Base-by-base conservation (phyloP, 805 yeast species). In the Helenozyma baotianmanensis region DNA sequence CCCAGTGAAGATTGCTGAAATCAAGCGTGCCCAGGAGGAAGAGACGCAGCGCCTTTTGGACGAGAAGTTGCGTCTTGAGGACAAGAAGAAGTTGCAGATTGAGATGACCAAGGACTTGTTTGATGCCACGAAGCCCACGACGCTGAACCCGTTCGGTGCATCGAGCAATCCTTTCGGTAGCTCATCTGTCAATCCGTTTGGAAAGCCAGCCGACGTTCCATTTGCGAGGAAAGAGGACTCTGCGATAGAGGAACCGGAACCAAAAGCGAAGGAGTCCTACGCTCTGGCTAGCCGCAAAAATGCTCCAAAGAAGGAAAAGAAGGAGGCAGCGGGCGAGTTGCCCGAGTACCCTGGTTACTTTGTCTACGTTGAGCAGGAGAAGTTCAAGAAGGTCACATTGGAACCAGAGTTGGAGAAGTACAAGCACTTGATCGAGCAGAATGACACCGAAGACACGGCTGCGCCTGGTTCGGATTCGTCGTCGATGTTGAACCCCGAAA, bases 321-420 rank as follows among this genome's bases (percentile, higher is more conserved):
- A 6, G 11, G 13, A 13, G n/a, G 11, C 14, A 9, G 21, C 23
- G 17, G 21, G 23, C 11, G 30, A 56, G 14, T 47, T 68, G 4
- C 82, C 82, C 14, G 50, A 60, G 14, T 84, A 74, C 44, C 80
- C 81, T 4, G 89, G 88, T 4, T 78, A 56, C 50, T 73, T 82
- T 44, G 51, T 87, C 3, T 84, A 75, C 50, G 81, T 86, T 4
- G 95, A 85, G 28, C 70, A 70, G 32, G 97, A 89, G 54, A 70
- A 60, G 27, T 67, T 81, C 49, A 75, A 73, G 48, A 72, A 72
- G 36, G 67, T 67, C 35, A 68, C 67, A 15, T 63, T 65, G 12
- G 80, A 65, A 14, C 80, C 85, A 4, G 76, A 74, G 43, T 54
- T 58, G 40, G 70, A 53, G 43, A 68, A 59, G 43, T 66, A 63